Percentiles rank a stretch among this genome's conserved stretches.
phyloP scores from a whole-genome alignment of 1,284 basidiomycete genomes.

The Austroboletus novae-zelandiae region DNA sequence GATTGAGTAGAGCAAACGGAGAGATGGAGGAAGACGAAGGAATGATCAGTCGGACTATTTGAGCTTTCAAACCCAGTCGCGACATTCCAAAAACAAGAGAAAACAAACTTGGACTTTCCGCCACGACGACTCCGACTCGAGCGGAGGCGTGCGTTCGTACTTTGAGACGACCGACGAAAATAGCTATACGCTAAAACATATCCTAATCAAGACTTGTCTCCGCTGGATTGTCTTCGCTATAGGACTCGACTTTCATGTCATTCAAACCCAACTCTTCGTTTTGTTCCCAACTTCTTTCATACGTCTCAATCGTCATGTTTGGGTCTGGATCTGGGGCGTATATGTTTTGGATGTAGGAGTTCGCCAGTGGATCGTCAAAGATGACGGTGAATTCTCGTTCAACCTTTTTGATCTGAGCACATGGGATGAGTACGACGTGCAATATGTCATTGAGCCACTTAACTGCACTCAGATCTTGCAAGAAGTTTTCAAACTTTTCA shows the following conservation, averaged over 20 bases:
- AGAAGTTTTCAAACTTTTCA: conserved; percentile 70
- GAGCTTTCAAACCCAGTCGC: too few species aligned
- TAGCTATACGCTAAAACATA: neutral
- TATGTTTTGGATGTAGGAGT: too few species aligned
- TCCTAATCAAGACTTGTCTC: conserved; percentile 8
- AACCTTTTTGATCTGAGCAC: conserved; percentile 67
- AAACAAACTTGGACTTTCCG: too few species aligned
- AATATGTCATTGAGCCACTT: conserved; percentile 13
- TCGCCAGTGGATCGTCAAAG: conserved; percentile 93
- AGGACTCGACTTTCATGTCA: conserved; percentile 92
- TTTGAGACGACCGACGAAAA: too few species aligned
- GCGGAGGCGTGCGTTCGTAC: too few species aligned
- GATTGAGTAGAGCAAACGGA: too few species aligned
- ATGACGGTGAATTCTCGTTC: conserved; percentile 86
- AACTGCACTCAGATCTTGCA: conserved; percentile 78
- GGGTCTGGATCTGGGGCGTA: conserved; percentile 93
- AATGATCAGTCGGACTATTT: too few species aligned
- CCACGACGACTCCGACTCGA: too few species aligned
- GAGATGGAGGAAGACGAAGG: too few species aligned
- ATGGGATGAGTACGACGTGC: conserved; percentile 1
- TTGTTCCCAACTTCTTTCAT: conserved; percentile 86
- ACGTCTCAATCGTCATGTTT: conserved; percentile 82
- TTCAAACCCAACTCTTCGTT: conserved; percentile 96
- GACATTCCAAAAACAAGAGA: too few species aligned
- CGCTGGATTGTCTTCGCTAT: conserved; percentile 41